Evolutionary conservation across 2,329 filamentous ascomycete species (phyloP).

Genomic region (Whalleya microplaca): DNA sequence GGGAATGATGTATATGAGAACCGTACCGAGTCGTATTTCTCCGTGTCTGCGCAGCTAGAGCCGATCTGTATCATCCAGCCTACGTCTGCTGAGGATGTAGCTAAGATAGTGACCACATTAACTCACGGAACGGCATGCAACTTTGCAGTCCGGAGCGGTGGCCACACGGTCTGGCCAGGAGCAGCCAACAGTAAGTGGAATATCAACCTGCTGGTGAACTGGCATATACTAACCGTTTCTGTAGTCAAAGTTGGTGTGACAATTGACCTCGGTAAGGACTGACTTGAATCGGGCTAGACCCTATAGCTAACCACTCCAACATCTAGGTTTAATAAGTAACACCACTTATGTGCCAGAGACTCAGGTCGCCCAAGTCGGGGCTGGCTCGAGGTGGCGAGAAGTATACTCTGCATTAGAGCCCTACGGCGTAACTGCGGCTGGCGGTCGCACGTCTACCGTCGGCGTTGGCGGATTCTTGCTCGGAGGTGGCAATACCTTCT

Average conservation of each 20-base stretch:
- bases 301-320: not conserved
- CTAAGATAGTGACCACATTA: not conserved
- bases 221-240: not conserved
- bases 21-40: constrained; percentile 11
- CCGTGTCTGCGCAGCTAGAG: constrained; percentile 1
- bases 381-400: constrained; percentile 28
- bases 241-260: constrained; percentile 39
- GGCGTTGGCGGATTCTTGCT: constrained; percentile 33
- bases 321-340: constrained; percentile 32
- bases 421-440: constrained; percentile 25
- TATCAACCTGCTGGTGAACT: not conserved
- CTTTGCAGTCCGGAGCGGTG: constrained; percentile 3
- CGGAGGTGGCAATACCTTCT: constrained; percentile 32
- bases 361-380: constrained; percentile 36
- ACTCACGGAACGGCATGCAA: not conserved
- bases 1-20: constrained; percentile 6
- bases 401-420: constrained; percentile 28
- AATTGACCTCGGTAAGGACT: constrained; percentile 41
- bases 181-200: constrained; percentile 1
- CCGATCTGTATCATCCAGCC: constrained; percentile 7
- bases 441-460: constrained; percentile 29
- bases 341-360: constrained; percentile 34
- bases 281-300: not conserved
- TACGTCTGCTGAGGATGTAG: not conserved
- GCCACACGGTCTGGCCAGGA: constrained; percentile 1